These are phyloP conservation scores for Ophiostoma piceae DNA, from an alignment of 2,329 filamentous ascomycete species.

Conservation along the genomic window DNA sequence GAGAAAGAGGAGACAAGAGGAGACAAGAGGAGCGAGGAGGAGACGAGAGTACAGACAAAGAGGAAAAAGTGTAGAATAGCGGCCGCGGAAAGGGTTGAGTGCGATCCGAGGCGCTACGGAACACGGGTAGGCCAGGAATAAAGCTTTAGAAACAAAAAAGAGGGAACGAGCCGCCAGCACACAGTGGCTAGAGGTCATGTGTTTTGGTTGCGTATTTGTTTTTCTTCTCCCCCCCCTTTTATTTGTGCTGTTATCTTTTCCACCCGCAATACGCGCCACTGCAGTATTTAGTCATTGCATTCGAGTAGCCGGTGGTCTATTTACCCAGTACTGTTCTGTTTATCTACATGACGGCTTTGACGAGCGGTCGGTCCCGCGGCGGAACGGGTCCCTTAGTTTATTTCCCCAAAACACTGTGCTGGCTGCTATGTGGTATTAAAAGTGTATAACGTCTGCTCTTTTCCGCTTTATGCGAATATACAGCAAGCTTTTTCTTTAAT, in stretches of 20 bases:
- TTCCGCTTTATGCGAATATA: no score
- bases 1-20: background rate
- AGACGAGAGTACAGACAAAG: background rate
- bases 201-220: background rate
- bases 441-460: no score
- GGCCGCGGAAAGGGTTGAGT: background rate
- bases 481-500: no score
- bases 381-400: background rate
- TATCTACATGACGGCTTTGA: background rate
- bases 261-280: background rate
- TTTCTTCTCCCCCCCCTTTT: no score
- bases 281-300: background rate
- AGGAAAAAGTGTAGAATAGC: conserved; percentile 8
- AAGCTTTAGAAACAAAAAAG: background rate
- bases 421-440: background rate
- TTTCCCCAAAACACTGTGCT: background rate
- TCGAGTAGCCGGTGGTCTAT: no score
- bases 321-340: background rate
- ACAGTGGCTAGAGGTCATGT: background rate
- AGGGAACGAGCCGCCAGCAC: background rate
- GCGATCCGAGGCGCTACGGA: conserved; percentile 5
- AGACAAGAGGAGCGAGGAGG: background rate
- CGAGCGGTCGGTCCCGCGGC: background rate
- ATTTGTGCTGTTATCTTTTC: background rate
- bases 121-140: background rate